A percentile compares a stretch with the other conserved stretches of the same genome.
Evolutionary conservation across 345 rosid genomes (phyloP).

Genomic region (Erysimum cheiranthoides): DNA sequence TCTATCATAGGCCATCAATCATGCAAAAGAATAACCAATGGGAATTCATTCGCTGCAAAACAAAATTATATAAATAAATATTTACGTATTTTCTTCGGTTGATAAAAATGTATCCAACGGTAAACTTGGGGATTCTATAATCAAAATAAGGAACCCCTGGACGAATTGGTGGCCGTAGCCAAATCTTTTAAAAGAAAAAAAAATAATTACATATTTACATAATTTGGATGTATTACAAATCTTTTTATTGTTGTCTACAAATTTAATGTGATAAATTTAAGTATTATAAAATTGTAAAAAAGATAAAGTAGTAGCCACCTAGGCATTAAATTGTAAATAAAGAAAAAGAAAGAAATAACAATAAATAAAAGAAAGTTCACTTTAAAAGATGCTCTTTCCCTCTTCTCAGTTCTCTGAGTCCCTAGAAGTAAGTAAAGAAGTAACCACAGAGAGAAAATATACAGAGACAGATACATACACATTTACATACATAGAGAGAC

Average conservation of each 20-base stretch:
- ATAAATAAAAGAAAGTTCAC: constrained; percentile 33
- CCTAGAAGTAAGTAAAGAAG: constrained; percentile 38
- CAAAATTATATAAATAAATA: background rate
- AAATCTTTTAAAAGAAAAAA: constrained; percentile 7
- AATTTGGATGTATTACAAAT: constrained; percentile 24
- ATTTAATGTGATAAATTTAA: constrained; percentile 9
- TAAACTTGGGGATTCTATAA: constrained; percentile 8
- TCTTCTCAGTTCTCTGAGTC: constrained; percentile 40
- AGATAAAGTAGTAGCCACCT: constrained; percentile 25
- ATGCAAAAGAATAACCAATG: background rate
- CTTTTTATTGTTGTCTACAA: constrained; percentile 15
- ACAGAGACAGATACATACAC: constrained; percentile 28
- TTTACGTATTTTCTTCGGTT: background rate
- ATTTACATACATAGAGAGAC: constrained; percentile 2
- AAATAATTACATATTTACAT: constrained; percentile 18
- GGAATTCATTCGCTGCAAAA: background rate
- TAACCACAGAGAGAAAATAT: constrained; percentile 33
- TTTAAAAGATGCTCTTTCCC: constrained; percentile 53
- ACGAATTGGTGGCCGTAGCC: constrained; percentile 2
- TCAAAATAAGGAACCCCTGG: background rate
- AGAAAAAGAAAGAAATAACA: background rate
- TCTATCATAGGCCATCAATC: background rate
- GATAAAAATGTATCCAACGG: constrained; percentile 28
- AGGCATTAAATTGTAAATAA: background rate
- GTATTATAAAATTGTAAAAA: background rate